These are phyloP conservation scores for Aechmea fasciata DNA, from an alignment of 176 grass and related monocot species.

Conservation along the genomic window DNA sequence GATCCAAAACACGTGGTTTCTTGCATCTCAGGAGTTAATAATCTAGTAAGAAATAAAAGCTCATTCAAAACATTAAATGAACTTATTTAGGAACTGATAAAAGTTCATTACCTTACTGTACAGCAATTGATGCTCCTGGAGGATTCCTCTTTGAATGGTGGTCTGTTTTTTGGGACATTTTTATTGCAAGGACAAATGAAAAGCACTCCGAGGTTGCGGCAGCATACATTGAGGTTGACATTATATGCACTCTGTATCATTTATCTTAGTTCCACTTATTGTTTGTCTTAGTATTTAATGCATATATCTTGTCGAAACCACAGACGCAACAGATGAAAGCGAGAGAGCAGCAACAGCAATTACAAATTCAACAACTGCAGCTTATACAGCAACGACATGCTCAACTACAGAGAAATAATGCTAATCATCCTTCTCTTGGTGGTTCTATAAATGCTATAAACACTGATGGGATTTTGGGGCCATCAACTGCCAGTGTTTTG, in stretches of 20 bases:
- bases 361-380: constrained; percentile 93
- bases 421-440: constrained; percentile 51
- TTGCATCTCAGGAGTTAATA: too few relatives aligned
- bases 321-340: constrained; percentile 87
- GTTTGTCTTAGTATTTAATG: background rate
- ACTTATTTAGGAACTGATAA: constrained; percentile 9
- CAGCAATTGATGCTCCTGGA: constrained; percentile 98
- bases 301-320: constrained; percentile 7
- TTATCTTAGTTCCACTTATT: background rate
- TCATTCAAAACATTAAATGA: background rate
- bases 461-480: constrained; percentile 67
- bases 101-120: constrained; percentile 19
- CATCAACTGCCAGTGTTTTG: constrained; percentile 80
- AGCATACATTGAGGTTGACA: constrained; percentile 72
- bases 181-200: constrained; percentile 92
- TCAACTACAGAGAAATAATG: constrained; percentile 73
- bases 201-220: constrained; percentile 97
- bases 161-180: constrained; percentile 99
- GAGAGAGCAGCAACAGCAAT: constrained; percentile 84
- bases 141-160: constrained; percentile 99
- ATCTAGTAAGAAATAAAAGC: background rate
- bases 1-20: too few relatives aligned
- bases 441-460: constrained; percentile 63
- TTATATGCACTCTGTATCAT: background rate
- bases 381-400: constrained; percentile 84